These are phyloP conservation scores for Picea engelmannii DNA, from an alignment of 83 land plant genomes.

Conservation along the genomic window DNA sequence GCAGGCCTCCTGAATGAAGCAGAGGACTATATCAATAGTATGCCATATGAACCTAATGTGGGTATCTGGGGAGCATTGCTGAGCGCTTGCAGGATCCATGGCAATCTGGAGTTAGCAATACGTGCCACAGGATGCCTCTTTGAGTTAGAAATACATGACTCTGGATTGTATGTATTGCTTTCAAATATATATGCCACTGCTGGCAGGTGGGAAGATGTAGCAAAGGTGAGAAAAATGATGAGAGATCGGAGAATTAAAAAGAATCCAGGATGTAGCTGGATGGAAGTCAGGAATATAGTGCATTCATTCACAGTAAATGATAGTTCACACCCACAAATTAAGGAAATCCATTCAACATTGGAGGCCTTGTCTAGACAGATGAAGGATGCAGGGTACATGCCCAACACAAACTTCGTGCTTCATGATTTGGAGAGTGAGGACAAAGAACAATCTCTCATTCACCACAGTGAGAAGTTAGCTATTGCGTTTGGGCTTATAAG, in stretches of 20 bases:
- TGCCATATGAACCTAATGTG: background rate
- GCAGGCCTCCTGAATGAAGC: slow-evolving; percentile 10
- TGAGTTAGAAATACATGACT: slow-evolving; percentile 7
- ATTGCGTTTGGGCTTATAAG: background rate
- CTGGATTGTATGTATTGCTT: slow-evolving; percentile 4
- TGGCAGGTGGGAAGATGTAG: slow-evolving; percentile 13
- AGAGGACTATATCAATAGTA: slow-evolving; percentile 5
- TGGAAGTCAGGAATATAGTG: background rate
- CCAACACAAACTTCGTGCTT: background rate
- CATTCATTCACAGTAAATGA: background rate
- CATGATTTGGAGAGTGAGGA: background rate
- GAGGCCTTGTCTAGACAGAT: background rate
- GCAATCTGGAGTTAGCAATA: slow-evolving; percentile 4
- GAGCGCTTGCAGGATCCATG: slow-evolving; percentile 13
- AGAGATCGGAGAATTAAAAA: background rate
- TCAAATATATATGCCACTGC: slow-evolving; percentile 1
- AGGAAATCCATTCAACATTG: background rate
- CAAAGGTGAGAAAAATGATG: slow-evolving; percentile 9
- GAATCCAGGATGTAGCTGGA: slow-evolving; percentile 10
- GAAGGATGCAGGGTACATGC: background rate
- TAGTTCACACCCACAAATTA: slow-evolving; percentile 1
- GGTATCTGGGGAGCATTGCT: slow-evolving; percentile 10
- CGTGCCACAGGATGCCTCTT: background rate
- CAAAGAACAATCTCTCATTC: background rate
- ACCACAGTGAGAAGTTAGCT: background rate